Percentiles rank a stretch among this genome's conserved stretches.
Conservation (phyloP, 2,329 filamentous ascomycete species). For the Cadophora luteo-olivacea region DNA sequence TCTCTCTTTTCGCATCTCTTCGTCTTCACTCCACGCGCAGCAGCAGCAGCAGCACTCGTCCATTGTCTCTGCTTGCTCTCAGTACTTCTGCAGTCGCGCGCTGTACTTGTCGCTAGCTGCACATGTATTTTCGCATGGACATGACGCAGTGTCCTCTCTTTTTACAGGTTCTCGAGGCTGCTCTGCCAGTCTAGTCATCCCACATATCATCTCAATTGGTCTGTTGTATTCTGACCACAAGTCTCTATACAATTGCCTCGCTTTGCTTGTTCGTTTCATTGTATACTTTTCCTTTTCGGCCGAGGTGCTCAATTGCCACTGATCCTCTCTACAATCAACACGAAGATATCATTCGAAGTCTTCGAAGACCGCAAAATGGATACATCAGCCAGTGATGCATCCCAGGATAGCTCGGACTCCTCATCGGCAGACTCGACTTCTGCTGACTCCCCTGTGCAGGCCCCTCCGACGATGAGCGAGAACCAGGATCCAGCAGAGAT, state of each 20-base stretch:
- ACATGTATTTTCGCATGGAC: conserved; percentile 27
- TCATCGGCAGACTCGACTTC: conserved; percentile 37
- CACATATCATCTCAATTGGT: conserved; percentile 34
- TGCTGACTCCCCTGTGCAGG: conserved; percentile 34
- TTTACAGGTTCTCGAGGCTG: conserved; percentile 30
- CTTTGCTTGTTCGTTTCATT: conserved; percentile 35
- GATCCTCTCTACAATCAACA: conserved; percentile 18
- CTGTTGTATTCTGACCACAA: conserved; percentile 38
- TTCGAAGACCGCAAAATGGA: conserved; percentile 34
- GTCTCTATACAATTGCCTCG: conserved; percentile 37
- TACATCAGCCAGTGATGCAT: conserved; percentile 35
- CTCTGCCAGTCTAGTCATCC: conserved; percentile 30
- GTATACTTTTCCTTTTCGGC: conserved; percentile 32
- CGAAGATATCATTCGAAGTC: conserved; percentile 20
- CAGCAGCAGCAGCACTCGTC: conserved; percentile 24
- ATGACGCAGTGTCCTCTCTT: conserved; percentile 32
- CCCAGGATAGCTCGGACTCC: conserved; percentile 41
- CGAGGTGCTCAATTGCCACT: conserved; percentile 25
- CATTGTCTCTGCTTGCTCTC: conserved; percentile 30
- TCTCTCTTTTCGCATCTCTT: conserved; percentile 27
- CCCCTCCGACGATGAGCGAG: conserved; percentile 24
- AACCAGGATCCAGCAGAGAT: conserved; percentile 24
- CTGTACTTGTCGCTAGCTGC: conserved; percentile 31
- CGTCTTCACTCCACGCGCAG: conserved; percentile 23
- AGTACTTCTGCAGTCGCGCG: conserved; percentile 36